Base-by-base conservation (phyloP, 2,329 filamentous ascomycete genomes). In the Chaetomiaceae sp. region DNA sequence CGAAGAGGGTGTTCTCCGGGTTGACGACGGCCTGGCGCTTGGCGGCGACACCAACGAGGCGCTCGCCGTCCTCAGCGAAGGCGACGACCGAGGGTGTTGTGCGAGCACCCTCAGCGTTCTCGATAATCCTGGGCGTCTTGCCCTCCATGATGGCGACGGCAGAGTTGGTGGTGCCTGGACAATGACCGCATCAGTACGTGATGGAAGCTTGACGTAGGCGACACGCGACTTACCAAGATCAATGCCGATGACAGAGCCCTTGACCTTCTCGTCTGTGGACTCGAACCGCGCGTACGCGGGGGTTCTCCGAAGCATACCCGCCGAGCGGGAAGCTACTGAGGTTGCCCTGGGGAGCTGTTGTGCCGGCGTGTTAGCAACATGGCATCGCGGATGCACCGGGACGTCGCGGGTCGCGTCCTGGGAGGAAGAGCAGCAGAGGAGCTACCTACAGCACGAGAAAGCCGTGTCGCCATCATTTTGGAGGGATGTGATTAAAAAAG, bases 21-120 rank as follows among this genome's bases (percentile, higher is more conserved):
- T 97, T 97, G 66, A 97, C 91, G 63, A 96, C 92, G 59, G 91
- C 92, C 77, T 97, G 92, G 68, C 91, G 90, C 83, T 97, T 97
- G 65, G 92, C 92, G 57, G 92, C 89, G 62, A 96, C 90, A 86
- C 92, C 92, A 61, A 97, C 92, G 57, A 97, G 81, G 68, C 92
- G 87, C 81, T 97, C 92, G 61, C 91, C 91, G 69, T 96, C 90
- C 76, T 95, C 86, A 60, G 91, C 86, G 72, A 97, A 97, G 64
- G 88, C 93, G 59, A 97, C 92, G 51, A 96, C 90, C 51, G 92
- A 97, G 46, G 92, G 89, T 48, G 89, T 95, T 70, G 89, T 95
- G 67, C 89, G 83, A 61, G 87, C 86, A 83, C 89, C 91, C 79
- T 97, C 92, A 23, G 91, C 79, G 82, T 97, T 97, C 76, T 96